Conservation (phyloP, 2,329 filamentous ascomycete genomes). For the Sordariomycetes sp. region DNA sequence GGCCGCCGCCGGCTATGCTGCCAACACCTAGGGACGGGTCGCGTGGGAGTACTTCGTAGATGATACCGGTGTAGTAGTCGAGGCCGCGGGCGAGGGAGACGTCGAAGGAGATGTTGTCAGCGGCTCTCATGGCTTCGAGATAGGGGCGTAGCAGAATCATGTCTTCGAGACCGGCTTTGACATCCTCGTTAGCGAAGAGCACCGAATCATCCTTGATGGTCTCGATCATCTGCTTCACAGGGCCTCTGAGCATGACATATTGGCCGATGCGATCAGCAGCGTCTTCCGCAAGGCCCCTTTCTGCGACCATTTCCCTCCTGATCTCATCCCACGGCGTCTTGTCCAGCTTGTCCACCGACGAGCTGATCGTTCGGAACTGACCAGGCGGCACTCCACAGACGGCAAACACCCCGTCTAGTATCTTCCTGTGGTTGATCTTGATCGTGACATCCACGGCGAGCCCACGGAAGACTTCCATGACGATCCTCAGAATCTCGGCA, state of each 20-base stretch:
- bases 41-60: conserved; percentile 73
- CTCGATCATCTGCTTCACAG: conserved; percentile 58
- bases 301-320: conserved; percentile 83
- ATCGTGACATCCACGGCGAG: conserved; percentile 76
- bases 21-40: no score
- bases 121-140: conserved; percentile 64
- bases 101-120: conserved; percentile 75
- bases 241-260: conserved; percentile 69
- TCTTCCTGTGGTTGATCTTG: conserved; percentile 91
- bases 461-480: conserved; percentile 74
- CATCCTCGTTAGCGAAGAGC: conserved; percentile 61
- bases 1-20: conserved; percentile 79
- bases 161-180: conserved; percentile 72
- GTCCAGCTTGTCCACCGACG: conserved; percentile 90
- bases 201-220: conserved; percentile 58
- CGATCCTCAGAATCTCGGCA: conserved; percentile 77
- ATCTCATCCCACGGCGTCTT: conserved; percentile 88
- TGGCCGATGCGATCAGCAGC: conserved; percentile 82
- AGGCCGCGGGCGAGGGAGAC: conserved; percentile 81
- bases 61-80: conserved; percentile 85
- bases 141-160: conserved; percentile 75
- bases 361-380: conserved; percentile 82
- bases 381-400: conserved; percentile 81
- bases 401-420: conserved; percentile 84
- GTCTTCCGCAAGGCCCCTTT: conserved; percentile 69